Evolutionary conservation across 306 rosid genomes (phyloP).

Genomic region (Pueraria montana): DNA sequence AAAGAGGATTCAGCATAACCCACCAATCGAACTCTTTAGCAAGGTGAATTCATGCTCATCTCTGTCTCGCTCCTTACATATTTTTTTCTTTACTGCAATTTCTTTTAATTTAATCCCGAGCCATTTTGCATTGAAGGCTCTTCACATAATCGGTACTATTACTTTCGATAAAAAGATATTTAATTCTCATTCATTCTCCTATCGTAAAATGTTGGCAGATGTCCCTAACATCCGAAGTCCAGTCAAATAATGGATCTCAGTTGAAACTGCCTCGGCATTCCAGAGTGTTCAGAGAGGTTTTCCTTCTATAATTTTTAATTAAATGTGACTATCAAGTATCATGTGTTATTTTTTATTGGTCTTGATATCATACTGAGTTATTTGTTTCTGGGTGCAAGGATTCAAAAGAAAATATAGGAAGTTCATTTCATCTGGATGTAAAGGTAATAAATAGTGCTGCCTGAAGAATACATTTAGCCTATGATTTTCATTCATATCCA

Average conservation of each 20-base stretch:
- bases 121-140: conserved; percentile 19
- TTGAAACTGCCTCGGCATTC: conserved; percentile 56
- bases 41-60: conserved; percentile 62
- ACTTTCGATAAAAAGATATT: conserved; percentile 23
- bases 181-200: conserved; percentile 39
- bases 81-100: conserved; percentile 21
- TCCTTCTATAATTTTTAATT: conserved; percentile 52
- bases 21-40: conserved; percentile 87
- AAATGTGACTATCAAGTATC: conserved; percentile 22
- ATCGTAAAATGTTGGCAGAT: conserved; percentile 62
- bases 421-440: conserved; percentile 62
- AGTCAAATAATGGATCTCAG: conserved; percentile 59
- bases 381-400: conserved; percentile 78
- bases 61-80: background rate
- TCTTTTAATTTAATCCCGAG: conserved; percentile 10
- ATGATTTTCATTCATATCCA: conserved; percentile 10
- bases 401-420: conserved; percentile 86
- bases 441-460: conserved; percentile 59
- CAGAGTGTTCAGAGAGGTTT: conserved; percentile 68
- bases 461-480: conserved; percentile 24
- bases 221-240: conserved; percentile 72
- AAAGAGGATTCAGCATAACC: conserved; percentile 72
- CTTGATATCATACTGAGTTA: conserved; percentile 53
- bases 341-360: conserved; percentile 31
- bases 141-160: background rate